Conservation (phyloP, 164 flowering plant species). For the Hamamelis virginiana region DNA sequence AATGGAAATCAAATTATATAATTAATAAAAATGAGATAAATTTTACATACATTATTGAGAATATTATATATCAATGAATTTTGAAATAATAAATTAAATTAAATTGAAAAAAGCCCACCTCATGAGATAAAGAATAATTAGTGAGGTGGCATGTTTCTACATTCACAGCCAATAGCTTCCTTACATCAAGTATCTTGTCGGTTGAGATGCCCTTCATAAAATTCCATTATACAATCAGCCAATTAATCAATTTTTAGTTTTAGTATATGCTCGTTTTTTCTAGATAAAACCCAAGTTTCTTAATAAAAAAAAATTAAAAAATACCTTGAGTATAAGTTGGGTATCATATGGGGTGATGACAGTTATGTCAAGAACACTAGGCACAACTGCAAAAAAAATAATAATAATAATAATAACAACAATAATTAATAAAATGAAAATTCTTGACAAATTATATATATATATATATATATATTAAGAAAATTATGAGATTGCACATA, state of each 20-base stretch:
- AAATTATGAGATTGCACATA: background rate
- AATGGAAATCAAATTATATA: background rate
- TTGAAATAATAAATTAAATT: background rate
- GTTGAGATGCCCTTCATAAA: constrained; percentile 86
- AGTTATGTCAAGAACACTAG: constrained; percentile 72
- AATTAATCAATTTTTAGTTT: background rate
- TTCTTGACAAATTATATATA: background rate
- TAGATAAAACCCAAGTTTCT: no score
- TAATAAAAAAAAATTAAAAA: background rate
- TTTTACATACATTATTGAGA: no score
- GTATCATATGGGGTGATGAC: constrained; percentile 82
- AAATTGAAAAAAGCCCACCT: constrained; percentile 34
- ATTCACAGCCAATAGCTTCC: constrained; percentile 62
- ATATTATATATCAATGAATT: background rate
- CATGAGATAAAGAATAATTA: constrained; percentile 83
- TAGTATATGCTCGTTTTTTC: no score
- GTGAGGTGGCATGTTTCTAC: constrained; percentile 90
- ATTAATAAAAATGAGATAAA: no score
- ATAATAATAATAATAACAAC: constrained; percentile 3
- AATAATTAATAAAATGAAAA: background rate
- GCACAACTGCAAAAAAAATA: constrained; percentile 50
- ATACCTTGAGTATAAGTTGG: constrained; percentile 75
- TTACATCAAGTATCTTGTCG: constrained; percentile 86
- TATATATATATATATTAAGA: no score
- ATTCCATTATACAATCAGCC: background rate